A percentile compares a stretch with the other conserved stretches of the same genome.
Conservation (phyloP, 352 stramenopile genomes). For the Phytophthora pinifolia region DNA sequence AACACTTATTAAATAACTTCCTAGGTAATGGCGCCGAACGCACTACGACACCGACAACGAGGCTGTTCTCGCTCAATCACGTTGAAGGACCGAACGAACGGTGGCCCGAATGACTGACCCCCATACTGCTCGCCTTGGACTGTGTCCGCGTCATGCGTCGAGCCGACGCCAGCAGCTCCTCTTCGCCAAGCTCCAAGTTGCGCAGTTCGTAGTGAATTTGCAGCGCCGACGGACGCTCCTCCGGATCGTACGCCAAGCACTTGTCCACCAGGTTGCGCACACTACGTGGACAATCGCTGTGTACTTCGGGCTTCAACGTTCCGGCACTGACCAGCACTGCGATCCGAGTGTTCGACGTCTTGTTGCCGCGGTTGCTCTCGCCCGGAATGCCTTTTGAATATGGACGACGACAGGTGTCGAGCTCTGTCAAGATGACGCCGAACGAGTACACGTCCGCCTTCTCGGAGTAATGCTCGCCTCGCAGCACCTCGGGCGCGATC, state of each 20-base stretch:
- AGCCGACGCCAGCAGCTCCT: slow-evolving; percentile 23
- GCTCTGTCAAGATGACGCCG: slow-evolving; percentile 56
- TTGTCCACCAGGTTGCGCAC: slow-evolving; percentile 48
- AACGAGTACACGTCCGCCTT: slow-evolving; percentile 79
- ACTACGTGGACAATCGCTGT: slow-evolving; percentile 47
- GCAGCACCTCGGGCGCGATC: slow-evolving; percentile 72
- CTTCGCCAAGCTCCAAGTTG: slow-evolving; percentile 30
- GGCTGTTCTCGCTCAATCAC: slow-evolving; percentile 2
- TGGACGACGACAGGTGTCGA: slow-evolving; percentile 45
- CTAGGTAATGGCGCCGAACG: slow-evolving; percentile 9
- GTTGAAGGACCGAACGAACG: slow-evolving; percentile 11
- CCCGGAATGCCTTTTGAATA: slow-evolving; percentile 27
- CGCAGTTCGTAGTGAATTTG: slow-evolving; percentile 74
- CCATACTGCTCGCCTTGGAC: slow-evolving; percentile 18
- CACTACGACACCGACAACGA: slow-evolving; percentile 7
- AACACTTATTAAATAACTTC: slow-evolving; percentile 40
- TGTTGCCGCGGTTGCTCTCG: slow-evolving; percentile 29
- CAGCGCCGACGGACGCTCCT: slow-evolving; percentile 55
- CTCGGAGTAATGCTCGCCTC: slow-evolving; percentile 59
- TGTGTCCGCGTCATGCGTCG: slow-evolving; percentile 29
- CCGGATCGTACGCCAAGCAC: slow-evolving; percentile 55
- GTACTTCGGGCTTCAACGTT: slow-evolving; percentile 46
- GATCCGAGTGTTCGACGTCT: slow-evolving; percentile 47
- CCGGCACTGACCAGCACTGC: slow-evolving; percentile 54
- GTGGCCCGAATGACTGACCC: slow-evolving; percentile 14